Evolutionary conservation across 2,329 filamentous ascomycete species (phyloP).

Genomic region (Xylariomycetidae sp.): DNA sequence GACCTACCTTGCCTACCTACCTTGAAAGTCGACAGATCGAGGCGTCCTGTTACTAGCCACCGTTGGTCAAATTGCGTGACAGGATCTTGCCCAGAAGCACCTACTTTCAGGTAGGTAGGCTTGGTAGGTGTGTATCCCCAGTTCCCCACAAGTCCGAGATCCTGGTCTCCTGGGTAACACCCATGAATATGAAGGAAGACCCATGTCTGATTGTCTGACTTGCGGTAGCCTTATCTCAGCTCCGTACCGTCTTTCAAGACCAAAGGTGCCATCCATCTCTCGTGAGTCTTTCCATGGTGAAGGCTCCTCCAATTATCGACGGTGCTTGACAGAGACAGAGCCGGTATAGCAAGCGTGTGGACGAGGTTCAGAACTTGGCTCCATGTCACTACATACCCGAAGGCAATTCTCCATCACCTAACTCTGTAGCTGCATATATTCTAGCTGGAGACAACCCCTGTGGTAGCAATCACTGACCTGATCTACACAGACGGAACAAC

Average conservation of each 20-base stretch:
- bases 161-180: conserved; percentile 13
- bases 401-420: too few species aligned
- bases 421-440: conserved; percentile 12
- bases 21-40: conserved; percentile 16
- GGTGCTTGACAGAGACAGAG: too few species aligned
- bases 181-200: conserved; percentile 16
- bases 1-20: not conserved
- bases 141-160: conserved; percentile 16
- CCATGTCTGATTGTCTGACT: conserved; percentile 15
- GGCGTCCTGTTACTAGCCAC: conserved; percentile 14
- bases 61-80: conserved; percentile 18
- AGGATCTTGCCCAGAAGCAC: conserved; percentile 16
- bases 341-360: too few species aligned
- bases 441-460: conserved; percentile 12
- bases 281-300: too few species aligned
- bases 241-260: too few species aligned
- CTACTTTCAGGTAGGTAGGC: too few species aligned
- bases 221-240: conserved; percentile 15
- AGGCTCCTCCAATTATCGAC: too few species aligned
- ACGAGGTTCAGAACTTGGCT: too few species aligned
- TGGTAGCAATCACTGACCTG: conserved; percentile 9
- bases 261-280: too few species aligned
- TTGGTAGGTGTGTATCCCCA: conserved; percentile 14
- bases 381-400: too few species aligned
- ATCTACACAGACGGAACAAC: conserved; percentile 16